These are phyloP conservation scores for Stephania japonica DNA, from an alignment of 164 flowering plant species.

Conservation along the genomic window DNA sequence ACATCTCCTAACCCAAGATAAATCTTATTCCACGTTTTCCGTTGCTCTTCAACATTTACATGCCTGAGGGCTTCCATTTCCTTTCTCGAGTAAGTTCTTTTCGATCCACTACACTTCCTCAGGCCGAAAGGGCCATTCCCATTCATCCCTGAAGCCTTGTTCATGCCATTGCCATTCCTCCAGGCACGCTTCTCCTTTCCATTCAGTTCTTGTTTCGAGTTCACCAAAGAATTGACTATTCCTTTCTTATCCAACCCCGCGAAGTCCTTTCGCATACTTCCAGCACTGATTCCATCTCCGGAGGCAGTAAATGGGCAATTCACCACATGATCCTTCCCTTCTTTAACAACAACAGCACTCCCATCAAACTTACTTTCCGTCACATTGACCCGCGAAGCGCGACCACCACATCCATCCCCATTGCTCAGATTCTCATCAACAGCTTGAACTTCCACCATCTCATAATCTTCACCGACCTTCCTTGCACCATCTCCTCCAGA, in stretches of 20 bases:
- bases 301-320: neutral
- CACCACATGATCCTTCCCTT: neutral
- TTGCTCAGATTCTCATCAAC: neutral
- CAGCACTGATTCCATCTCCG: neutral
- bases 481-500: neutral
- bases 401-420: neutral
- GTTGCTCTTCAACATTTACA: constrained; percentile 37
- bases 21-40: constrained; percentile 51
- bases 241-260: neutral
- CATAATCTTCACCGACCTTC: neutral
- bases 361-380: neutral
- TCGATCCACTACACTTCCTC: constrained; percentile 14
- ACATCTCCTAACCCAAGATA: constrained; percentile 39
- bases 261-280: constrained; percentile 1
- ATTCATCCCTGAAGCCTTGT: constrained; percentile 16
- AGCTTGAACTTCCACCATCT: neutral
- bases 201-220: constrained; percentile 10
- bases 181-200: constrained; percentile 23
- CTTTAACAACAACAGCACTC: neutral
- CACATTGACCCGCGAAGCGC: neutral
- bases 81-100: constrained; percentile 41
- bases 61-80: constrained; percentile 58
- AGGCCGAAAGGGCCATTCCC: constrained; percentile 1
- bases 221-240: neutral
- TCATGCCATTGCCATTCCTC: constrained; percentile 22